These are phyloP conservation scores for Aschersonia sp. DNA, from an alignment of 2,329 filamentous ascomycete species.

Conservation along the genomic window DNA sequence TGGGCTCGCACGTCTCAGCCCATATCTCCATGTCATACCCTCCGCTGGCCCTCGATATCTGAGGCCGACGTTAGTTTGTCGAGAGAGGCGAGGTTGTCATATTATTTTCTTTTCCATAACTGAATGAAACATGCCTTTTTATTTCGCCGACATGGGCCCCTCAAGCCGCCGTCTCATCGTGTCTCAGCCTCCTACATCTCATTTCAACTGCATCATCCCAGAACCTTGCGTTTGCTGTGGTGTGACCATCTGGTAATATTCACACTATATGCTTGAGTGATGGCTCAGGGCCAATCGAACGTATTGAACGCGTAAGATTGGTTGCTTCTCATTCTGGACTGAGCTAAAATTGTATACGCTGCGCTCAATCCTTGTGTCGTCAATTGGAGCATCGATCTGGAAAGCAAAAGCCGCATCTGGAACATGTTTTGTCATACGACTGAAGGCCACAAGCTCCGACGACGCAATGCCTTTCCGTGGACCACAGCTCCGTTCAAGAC, in stretches of 20 bases:
- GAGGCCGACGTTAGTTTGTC: not conserved
- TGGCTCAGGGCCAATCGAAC: too few species aligned
- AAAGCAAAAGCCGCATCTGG: too few species aligned
- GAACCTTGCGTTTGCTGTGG: not conserved
- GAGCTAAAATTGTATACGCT: too few species aligned
- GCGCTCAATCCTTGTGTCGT: too few species aligned
- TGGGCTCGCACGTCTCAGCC: not conserved
- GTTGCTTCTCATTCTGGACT: too few species aligned
- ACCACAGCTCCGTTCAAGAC: not conserved
- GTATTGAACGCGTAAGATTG: too few species aligned
- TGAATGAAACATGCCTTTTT: not conserved
- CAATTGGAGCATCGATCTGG: too few species aligned
- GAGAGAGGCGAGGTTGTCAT: slow-evolving; percentile 1
- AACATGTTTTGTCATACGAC: too few species aligned
- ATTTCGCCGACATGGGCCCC: not conserved
- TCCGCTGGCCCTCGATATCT: too few species aligned
- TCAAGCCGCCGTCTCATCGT: not conserved
- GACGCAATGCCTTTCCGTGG: not conserved
- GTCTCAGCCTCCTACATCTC: not conserved
- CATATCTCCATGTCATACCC: not conserved
- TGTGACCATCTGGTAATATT: not conserved
- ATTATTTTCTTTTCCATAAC: not conserved
- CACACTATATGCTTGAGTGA: too few species aligned
- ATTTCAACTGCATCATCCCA: not conserved
- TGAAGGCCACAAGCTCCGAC: not conserved